A percentile compares a stretch with the other conserved stretches of the same genome.
phyloP scores from a whole-genome alignment of 148 eudicot genomes.

The Camellia granthamiana region DNA sequence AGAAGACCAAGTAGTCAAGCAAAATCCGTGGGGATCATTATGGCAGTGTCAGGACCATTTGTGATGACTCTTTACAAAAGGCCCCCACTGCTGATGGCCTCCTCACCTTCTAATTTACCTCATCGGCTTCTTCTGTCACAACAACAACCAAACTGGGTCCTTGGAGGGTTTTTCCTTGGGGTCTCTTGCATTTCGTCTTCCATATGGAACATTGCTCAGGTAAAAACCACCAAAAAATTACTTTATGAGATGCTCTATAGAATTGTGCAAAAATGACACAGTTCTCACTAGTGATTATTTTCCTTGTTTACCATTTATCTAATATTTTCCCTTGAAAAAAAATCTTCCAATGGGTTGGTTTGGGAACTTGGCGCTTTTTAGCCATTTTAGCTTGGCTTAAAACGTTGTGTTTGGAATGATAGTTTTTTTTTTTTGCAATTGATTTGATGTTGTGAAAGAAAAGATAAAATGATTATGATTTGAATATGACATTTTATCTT shows the following conservation, averaged over 20 bases:
- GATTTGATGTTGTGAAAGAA: not conserved
- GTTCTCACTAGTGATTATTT: too few species aligned
- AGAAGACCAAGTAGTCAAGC: constrained; percentile 48
- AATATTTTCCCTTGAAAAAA: too few species aligned
- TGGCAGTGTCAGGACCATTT: constrained; percentile 57
- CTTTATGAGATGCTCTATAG: not conserved
- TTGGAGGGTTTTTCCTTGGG: constrained; percentile 49
- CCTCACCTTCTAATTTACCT: constrained; percentile 14
- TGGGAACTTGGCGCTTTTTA: too few species aligned
- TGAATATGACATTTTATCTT: too few species aligned
- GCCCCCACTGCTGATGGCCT: constrained; percentile 29
- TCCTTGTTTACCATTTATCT: too few species aligned
- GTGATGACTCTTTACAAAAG: constrained; percentile 54
- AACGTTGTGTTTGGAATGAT: too few species aligned
- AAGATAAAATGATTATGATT: not conserved
- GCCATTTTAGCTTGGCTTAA: too few species aligned
- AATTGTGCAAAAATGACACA: too few species aligned
- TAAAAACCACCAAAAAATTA: constrained; percentile 4
- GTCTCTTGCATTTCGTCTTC: constrained; percentile 38
- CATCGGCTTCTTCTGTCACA: constrained; percentile 22
- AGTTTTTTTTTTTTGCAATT: too few species aligned
- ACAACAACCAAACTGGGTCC: constrained; percentile 38
- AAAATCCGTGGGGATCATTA: constrained; percentile 45
- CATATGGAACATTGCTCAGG: constrained; percentile 51
- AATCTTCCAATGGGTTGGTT: too few species aligned